These are phyloP conservation scores for Russula sp. DNA, from an alignment of 768 basidiomycete genomes.

Conservation along the genomic window DNA sequence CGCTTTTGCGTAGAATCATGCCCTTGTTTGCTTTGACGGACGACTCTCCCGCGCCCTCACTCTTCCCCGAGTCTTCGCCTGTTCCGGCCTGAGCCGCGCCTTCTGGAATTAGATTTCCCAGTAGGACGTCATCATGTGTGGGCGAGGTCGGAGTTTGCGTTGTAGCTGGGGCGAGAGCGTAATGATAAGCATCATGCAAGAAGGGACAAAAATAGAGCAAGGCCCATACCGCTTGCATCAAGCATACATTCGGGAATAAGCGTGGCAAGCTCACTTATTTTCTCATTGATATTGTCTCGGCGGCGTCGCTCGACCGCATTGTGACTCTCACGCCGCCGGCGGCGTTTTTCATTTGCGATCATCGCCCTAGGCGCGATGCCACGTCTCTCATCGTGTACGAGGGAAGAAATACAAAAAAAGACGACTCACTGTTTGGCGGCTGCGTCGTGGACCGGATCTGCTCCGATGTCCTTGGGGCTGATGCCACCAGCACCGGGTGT, in stretches of 20 bases:
- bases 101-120: constrained; percentile 22
- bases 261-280: constrained; percentile 84
- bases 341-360: constrained; percentile 75
- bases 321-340: constrained; percentile 77
- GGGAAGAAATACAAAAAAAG: neutral
- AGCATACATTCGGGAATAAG: constrained; percentile 84
- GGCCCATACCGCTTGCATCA: constrained; percentile 43
- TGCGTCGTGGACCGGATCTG: constrained; percentile 27
- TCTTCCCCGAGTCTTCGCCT: constrained; percentile 28
- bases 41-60: constrained; percentile 33
- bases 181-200: neutral
- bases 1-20: constrained; percentile 75
- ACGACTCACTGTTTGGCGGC: constrained; percentile 37
- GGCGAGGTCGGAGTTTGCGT: constrained; percentile 24
- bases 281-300: constrained; percentile 93
- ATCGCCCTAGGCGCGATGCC: constrained; percentile 33
- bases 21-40: constrained; percentile 91
- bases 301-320: constrained; percentile 88
- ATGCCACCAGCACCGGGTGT: constrained; percentile 27
- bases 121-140: constrained; percentile 23
- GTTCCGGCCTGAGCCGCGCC: constrained; percentile 1
- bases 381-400: neutral
- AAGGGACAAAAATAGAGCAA: constrained; percentile 5
- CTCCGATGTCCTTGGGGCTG: constrained; percentile 33
- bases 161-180: neutral